phyloP scores from a whole-genome alignment of 2,329 filamentous ascomycete species.

The Colletotrichum agaves region DNA sequence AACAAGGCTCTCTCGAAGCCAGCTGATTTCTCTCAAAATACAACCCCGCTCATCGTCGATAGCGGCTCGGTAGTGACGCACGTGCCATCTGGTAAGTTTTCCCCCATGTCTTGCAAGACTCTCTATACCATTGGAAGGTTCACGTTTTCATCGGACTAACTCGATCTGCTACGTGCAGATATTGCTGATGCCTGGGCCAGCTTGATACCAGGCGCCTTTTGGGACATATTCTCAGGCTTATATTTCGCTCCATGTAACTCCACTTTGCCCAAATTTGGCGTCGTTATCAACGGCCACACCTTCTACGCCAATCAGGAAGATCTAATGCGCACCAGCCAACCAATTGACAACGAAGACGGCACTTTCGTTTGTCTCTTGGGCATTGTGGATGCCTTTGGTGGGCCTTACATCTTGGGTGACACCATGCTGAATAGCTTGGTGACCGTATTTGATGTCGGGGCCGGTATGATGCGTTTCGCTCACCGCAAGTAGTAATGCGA shows the following conservation, averaged over 20 bases:
- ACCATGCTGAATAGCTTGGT: constrained; percentile 45
- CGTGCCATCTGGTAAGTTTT: constrained; percentile 1
- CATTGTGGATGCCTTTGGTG: constrained; percentile 39
- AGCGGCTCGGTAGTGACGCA: constrained; percentile 3
- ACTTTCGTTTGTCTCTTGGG: constrained; percentile 44
- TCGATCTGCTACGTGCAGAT: neutral
- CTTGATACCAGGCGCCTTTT: neutral
- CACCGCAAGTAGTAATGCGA: neutral
- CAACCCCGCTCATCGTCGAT: neutral
- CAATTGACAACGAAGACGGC: constrained; percentile 36
- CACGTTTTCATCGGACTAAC: too few relatives aligned
- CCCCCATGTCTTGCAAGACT: neutral
- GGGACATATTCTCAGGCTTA: constrained; percentile 3
- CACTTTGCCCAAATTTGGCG: constrained; percentile 43
- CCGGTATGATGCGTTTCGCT: constrained; percentile 46
- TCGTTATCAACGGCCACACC: constrained; percentile 41
- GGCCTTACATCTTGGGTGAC: constrained; percentile 43
- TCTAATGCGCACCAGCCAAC: constrained; percentile 41
- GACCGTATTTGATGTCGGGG: constrained; percentile 46
- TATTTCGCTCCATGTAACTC: constrained; percentile 45
- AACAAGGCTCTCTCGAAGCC: neutral
- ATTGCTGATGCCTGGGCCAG: neutral
- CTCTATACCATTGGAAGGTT: too few relatives aligned
- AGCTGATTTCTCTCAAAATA: neutral
- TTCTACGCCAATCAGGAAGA: constrained; percentile 43